These are phyloP conservation scores for Chaetothyriales sp. DNA, from an alignment of 2,329 filamentous ascomycete species.

Conservation along the genomic window DNA sequence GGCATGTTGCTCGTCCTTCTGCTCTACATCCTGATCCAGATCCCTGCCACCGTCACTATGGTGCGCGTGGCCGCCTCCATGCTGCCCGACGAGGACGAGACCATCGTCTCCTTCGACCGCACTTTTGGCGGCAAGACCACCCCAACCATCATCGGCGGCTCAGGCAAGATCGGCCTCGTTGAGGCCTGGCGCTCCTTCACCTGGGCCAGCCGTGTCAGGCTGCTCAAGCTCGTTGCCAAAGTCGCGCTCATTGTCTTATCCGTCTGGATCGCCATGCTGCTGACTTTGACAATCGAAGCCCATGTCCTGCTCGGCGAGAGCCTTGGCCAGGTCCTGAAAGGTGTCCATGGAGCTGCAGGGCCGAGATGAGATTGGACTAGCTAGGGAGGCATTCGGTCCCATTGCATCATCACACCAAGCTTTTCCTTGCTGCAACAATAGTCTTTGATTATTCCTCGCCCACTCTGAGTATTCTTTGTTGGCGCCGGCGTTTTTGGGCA, in stretches of 20 bases:
- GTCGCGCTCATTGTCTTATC: slow-evolving; percentile 44
- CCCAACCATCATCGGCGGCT: slow-evolving; percentile 59
- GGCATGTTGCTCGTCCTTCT: slow-evolving; percentile 32
- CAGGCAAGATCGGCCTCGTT: slow-evolving; percentile 54
- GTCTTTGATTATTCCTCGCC: not conserved
- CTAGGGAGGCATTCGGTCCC: not conserved
- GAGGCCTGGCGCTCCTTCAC: slow-evolving; percentile 73
- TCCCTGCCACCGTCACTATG: slow-evolving; percentile 65
- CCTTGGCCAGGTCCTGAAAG: slow-evolving; percentile 17
- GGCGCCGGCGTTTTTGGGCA: not conserved
- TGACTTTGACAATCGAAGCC: slow-evolving; percentile 41
- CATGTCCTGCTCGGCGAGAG: slow-evolving; percentile 33
- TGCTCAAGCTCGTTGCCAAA: slow-evolving; percentile 66
- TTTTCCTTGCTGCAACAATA: not conserved
- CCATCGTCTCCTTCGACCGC: slow-evolving; percentile 82
- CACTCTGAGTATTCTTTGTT: not conserved
- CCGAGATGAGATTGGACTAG: slow-evolving; percentile 2
- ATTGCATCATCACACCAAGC: not conserved
- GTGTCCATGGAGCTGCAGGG: slow-evolving; percentile 11
- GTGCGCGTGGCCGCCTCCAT: slow-evolving; percentile 77
- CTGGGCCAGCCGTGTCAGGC: slow-evolving; percentile 55
- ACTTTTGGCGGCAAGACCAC: slow-evolving; percentile 65
- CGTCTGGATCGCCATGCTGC: slow-evolving; percentile 33
- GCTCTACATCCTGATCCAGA: slow-evolving; percentile 49
- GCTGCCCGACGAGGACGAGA: slow-evolving; percentile 65